A percentile compares a stretch with the other conserved stretches of the same genome.
Evolutionary conservation across 192 early-diverging fungal species (phyloP).

Genomic region (Paraglomus occultum): DNA sequence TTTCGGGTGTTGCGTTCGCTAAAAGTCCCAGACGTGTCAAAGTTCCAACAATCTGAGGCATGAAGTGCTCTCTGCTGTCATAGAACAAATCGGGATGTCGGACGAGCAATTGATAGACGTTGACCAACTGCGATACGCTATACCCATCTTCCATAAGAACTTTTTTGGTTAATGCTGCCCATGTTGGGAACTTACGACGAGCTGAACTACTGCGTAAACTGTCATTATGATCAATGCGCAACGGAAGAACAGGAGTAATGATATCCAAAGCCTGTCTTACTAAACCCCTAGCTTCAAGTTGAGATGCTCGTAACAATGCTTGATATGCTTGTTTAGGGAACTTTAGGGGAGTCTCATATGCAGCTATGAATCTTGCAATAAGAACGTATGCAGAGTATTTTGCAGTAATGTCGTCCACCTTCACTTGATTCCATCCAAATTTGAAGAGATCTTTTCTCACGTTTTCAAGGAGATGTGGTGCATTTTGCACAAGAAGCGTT

Average conservation of each 20-base stretch:
- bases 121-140: slow-evolving; percentile 81
- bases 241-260: slow-evolving; percentile 86
- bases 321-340: slow-evolving; percentile 87
- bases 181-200: slow-evolving; percentile 62
- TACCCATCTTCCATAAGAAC: slow-evolving; percentile 94
- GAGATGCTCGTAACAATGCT: slow-evolving; percentile 84
- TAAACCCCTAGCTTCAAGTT: slow-evolving; percentile 80
- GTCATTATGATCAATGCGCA: slow-evolving; percentile 58
- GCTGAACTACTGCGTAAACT: slow-evolving; percentile 13
- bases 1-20: slow-evolving; percentile 83
- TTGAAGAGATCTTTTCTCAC: slow-evolving; percentile 88
- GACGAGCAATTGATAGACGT: slow-evolving; percentile 89
- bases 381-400: slow-evolving; percentile 96
- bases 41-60: slow-evolving; percentile 83
- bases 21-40: slow-evolving; percentile 86
- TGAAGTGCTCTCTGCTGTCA: slow-evolving; percentile 84
- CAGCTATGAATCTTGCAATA: slow-evolving; percentile 88
- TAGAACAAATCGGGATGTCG: slow-evolving; percentile 90
- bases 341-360: slow-evolving; percentile 87
- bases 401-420: slow-evolving; percentile 86
- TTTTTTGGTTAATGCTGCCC: slow-evolving; percentile 84
- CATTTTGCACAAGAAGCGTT: slow-evolving; percentile 81
- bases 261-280: slow-evolving; percentile 95
- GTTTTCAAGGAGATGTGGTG: slow-evolving; percentile 72
- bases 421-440: slow-evolving; percentile 88